phyloP scores from a whole-genome alignment of 495 filamentous ascomycete genomes.

The Evernia prunastri region DNA sequence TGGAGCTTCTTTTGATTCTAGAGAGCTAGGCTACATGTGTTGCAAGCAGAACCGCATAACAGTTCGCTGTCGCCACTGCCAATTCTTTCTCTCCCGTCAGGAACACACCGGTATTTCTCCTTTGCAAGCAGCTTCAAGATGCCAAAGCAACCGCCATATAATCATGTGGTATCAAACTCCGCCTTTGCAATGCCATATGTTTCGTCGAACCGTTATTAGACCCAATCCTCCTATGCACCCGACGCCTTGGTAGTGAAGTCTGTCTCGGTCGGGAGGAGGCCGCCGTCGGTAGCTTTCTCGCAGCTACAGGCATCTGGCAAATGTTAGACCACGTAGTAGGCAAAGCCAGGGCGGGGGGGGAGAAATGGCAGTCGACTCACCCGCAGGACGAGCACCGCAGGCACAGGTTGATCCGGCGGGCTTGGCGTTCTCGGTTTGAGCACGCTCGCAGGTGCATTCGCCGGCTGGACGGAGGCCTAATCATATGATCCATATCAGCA shows the following conservation, averaged over 20 bases:
- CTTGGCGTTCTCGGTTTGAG: slow-evolving; percentile 61
- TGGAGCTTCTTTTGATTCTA: not conserved
- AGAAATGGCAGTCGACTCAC: not conserved
- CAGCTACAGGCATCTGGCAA: slow-evolving; percentile 70
- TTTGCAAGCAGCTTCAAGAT: not conserved
- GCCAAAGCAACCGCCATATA: not conserved
- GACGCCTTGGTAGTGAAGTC: slow-evolving; percentile 67
- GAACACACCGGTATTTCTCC: not conserved
- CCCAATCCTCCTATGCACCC: slow-evolving; percentile 7
- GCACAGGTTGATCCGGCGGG: slow-evolving; percentile 56
- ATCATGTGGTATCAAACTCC: not conserved
- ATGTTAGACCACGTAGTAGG: not conserved
- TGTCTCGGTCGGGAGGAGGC: slow-evolving; percentile 55
- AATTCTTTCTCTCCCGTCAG: not conserved
- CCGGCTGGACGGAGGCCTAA: slow-evolving; percentile 64
- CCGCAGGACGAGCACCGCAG: slow-evolving; percentile 50
- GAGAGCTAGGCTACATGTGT: slow-evolving; percentile 1
- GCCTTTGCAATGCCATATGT: slow-evolving; percentile 12
- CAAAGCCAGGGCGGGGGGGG: not conserved
- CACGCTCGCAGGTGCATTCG: slow-evolving; percentile 74
- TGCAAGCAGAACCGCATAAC: not conserved
- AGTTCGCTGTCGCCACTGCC: not conserved
- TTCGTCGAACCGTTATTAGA: not conserved
- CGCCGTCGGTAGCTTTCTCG: slow-evolving; percentile 59
- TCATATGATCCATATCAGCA: not conserved